Percentiles rank a stretch among this genome's conserved stretches.
Evolutionary conservation across 306 rosid species (phyloP).

Genomic region (Neltuma alba): DNA sequence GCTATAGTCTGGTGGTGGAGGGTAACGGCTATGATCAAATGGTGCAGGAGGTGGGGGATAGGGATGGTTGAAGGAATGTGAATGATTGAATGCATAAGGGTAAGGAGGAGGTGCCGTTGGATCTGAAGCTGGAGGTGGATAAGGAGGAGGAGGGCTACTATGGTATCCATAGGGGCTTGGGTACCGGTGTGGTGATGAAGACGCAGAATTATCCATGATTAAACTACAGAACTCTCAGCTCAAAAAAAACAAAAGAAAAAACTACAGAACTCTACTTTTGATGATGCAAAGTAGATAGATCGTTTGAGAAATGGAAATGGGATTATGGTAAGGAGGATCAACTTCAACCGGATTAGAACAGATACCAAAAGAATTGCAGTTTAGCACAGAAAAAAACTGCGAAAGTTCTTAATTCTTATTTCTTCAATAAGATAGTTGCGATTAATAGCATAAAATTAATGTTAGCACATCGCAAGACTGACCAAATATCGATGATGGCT

Average conservation of each 20-base stretch:
- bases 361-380: conserved; percentile 5
- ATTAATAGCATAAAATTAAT: background rate
- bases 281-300: conserved; percentile 12
- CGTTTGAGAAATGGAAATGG: conserved; percentile 5
- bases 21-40: conserved; percentile 30
- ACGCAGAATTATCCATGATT: conserved; percentile 47
- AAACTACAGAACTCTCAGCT: conserved; percentile 8
- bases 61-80: conserved; percentile 39
- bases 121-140: conserved; percentile 47
- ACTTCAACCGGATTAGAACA: conserved; percentile 17
- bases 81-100: conserved; percentile 42
- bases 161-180: conserved; percentile 46
- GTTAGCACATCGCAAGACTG: background rate
- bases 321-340: background rate
- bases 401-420: background rate
- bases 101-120: conserved; percentile 43
- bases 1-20: conserved; percentile 18
- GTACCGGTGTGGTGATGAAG: conserved; percentile 42
- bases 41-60: conserved; percentile 46
- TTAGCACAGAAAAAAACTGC: background rate
- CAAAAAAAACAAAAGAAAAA: too few relatives aligned
- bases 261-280: conserved; percentile 15
- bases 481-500: background rate
- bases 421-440: background rate
- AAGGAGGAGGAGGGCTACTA: conserved; percentile 42